Percentiles rank a stretch among this genome's conserved stretches.
phyloP scores from a whole-genome alignment of 352 stramenopile genomes.

The Albugo laibachii region DNA sequence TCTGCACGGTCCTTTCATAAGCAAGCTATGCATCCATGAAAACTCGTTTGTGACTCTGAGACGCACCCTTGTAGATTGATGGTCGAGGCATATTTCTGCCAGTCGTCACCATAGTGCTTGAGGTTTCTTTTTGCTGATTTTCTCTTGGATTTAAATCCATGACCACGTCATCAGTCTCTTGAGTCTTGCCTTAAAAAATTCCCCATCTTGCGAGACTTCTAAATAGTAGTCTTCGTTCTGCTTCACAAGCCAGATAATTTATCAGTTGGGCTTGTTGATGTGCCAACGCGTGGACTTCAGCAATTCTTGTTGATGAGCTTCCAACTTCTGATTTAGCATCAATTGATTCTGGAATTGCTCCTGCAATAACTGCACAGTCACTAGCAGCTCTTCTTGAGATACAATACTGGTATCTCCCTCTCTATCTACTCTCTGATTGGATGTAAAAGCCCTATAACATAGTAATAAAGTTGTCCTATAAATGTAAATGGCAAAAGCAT shows the following conservation, averaged over 20 bases:
- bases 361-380: background rate
- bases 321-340: background rate
- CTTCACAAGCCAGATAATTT: background rate
- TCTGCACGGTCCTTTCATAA: background rate
- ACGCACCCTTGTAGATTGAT: too few relatives aligned
- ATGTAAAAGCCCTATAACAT: too few relatives aligned
- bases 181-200: background rate
- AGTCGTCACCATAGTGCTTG: background rate
- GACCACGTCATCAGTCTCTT: background rate
- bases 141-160: background rate
- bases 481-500: too few relatives aligned
- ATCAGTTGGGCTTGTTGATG: background rate
- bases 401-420: background rate
- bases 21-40: background rate
- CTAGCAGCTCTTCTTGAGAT: background rate
- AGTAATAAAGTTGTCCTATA: too few relatives aligned
- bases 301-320: background rate
- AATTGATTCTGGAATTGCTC: background rate
- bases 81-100: too few relatives aligned
- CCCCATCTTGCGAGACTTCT: too few relatives aligned
- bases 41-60: too few relatives aligned
- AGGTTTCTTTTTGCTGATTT: background rate
- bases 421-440: too few relatives aligned
- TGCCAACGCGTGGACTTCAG: background rate
- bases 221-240: background rate